These are phyloP conservation scores for Paracorniculantispora psalliotae DNA, from an alignment of 2,329 filamentous ascomycete species.

Conservation along the genomic window DNA sequence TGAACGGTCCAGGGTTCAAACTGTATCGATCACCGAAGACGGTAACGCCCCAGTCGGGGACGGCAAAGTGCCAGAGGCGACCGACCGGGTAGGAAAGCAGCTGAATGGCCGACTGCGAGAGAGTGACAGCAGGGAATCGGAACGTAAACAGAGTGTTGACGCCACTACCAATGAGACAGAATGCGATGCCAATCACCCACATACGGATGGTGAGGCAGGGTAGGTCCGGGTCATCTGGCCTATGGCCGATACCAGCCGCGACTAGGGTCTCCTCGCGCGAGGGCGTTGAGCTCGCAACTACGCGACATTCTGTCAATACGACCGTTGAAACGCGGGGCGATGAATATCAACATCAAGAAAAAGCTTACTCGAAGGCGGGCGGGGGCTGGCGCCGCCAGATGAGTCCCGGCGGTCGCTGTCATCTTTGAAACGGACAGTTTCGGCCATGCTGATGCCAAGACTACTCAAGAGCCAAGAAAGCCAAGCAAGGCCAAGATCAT, in stretches of 20 bases:
- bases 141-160: constrained; percentile 39
- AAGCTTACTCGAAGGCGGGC: constrained; percentile 6
- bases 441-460: not conserved
- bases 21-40: constrained; percentile 22
- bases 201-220: constrained; percentile 34
- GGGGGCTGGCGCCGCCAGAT: not conserved
- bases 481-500: not conserved
- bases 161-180: constrained; percentile 32
- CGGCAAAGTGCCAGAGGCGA: constrained; percentile 29
- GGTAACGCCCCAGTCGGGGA: constrained; percentile 27
- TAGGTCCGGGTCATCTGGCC: constrained; percentile 23
- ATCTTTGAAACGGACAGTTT: constrained; percentile 4
- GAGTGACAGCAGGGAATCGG: constrained; percentile 27
- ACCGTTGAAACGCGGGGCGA: not conserved
- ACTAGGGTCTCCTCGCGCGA: constrained; percentile 22
- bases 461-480: not conserved
- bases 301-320: too few species aligned
- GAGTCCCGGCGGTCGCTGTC: not conserved
- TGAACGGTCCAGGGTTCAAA: constrained; percentile 37
- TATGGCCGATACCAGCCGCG: constrained; percentile 27
- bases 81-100: constrained; percentile 41
- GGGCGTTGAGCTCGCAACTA: constrained; percentile 7
- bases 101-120: constrained; percentile 33
- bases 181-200: constrained; percentile 34
- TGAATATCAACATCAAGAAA: not conserved